Conservation (phyloP, 139 green algal species). For the Picochlorum sp. region DNA sequence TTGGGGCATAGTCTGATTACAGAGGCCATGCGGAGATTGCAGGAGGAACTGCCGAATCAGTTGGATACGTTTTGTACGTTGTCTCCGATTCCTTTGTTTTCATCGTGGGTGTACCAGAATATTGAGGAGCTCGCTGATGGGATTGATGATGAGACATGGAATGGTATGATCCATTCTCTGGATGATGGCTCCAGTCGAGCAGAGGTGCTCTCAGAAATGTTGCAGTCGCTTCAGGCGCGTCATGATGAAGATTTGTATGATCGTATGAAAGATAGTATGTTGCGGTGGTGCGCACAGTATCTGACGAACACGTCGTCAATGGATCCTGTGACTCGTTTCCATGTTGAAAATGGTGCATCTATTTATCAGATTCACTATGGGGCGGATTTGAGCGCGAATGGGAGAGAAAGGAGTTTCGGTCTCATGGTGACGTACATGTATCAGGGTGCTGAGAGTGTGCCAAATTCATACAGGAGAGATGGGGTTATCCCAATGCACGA, state of each 20-base stretch:
- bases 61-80: slow-evolving; percentile 56
- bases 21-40: slow-evolving; percentile 29
- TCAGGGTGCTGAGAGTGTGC: not conserved
- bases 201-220: not conserved
- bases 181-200: not conserved
- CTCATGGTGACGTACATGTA: slow-evolving; percentile 86
- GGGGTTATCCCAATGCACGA: too few relatives aligned
- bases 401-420: slow-evolving; percentile 41
- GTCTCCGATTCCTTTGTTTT: slow-evolving; percentile 65
- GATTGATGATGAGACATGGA: too few relatives aligned
- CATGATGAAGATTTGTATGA: not conserved
- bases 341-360: slow-evolving; percentile 71
- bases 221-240: not conserved
- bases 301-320: slow-evolving; percentile 34
- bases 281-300: too few relatives aligned
- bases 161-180: not conserved
- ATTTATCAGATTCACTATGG: slow-evolving; percentile 55
- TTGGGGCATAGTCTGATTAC: slow-evolving; percentile 80
- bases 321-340: slow-evolving; percentile 77
- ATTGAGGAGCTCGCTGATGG: too few relatives aligned
- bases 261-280: slow-evolving; percentile 2
- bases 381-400: slow-evolving; percentile 39
- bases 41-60: slow-evolving; percentile 35
- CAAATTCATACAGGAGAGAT: too few relatives aligned
- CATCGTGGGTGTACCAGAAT: slow-evolving; percentile 42